Percentiles rank a stretch among this genome's conserved stretches.
Evolutionary conservation across 371 early-diverging fungal genomes (phyloP).

Genomic region (Cokeromyces recurvatus): DNA sequence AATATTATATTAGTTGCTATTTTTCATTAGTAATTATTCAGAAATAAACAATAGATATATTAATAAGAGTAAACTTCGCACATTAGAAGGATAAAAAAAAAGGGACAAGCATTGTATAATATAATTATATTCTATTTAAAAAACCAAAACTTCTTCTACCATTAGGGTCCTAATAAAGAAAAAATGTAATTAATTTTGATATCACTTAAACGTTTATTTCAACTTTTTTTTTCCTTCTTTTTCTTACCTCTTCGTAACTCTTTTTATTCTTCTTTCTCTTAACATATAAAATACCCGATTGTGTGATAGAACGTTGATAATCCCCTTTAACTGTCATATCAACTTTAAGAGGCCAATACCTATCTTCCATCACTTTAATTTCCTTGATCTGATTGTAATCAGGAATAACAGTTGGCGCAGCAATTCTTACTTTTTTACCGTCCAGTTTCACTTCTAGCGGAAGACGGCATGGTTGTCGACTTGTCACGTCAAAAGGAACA

Average conservation of each 20-base stretch:
- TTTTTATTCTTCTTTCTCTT: constrained; percentile 7
- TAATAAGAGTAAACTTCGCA: too few species aligned
- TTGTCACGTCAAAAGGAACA: constrained; percentile 64
- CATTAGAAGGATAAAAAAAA: background rate
- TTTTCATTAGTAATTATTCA: too few species aligned
- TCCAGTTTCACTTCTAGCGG: constrained; percentile 39
- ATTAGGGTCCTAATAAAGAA: too few species aligned
- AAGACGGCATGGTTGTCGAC: constrained; percentile 51
- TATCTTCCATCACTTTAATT: constrained; percentile 47
- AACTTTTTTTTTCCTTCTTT: too few species aligned
- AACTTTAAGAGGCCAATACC: constrained; percentile 58
- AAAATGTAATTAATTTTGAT: too few species aligned
- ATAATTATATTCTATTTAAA: too few species aligned
- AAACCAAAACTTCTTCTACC: too few species aligned
- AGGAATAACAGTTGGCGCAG: constrained; percentile 67
- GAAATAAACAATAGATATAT: too few species aligned
- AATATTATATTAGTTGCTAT: too few species aligned
- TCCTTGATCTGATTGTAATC: constrained; percentile 47
- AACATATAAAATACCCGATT: constrained; percentile 38
- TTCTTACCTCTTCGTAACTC: constrained; percentile 15
- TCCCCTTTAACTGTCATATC: constrained; percentile 32
- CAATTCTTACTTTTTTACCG: constrained; percentile 23
- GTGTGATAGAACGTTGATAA: constrained; percentile 20
- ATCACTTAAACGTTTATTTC: too few species aligned
- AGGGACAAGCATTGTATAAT: too few species aligned